phyloP scores from a whole-genome alignment of 768 basidiomycete species.

The Tulasnella sp. region DNA sequence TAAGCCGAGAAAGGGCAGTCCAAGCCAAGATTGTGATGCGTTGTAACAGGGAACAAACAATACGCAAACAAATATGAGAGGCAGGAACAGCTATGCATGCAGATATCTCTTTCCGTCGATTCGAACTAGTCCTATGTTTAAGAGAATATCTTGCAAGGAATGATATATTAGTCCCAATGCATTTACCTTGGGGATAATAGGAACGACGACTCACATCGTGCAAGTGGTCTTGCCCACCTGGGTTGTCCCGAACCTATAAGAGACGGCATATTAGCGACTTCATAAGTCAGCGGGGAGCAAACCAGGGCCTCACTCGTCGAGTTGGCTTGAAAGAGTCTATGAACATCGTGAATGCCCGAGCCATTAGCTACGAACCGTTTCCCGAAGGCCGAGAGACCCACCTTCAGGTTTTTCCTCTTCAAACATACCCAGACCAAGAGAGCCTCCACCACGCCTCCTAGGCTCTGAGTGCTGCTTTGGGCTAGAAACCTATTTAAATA shows the following conservation, averaged over 20 bases:
- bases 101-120: no score
- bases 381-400: not conserved
- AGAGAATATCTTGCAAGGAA: not conserved
- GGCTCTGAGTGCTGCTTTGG: not conserved
- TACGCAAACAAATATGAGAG: not conserved
- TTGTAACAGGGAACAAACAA: not conserved
- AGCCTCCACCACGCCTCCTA: not conserved
- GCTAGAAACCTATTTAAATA: not conserved
- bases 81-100: not conserved
- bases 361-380: not conserved
- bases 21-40: slow-evolving; percentile 11
- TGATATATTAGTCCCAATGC: not conserved
- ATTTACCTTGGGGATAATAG: not conserved
- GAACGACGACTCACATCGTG: slow-evolving; percentile 16
- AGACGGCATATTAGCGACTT: not conserved
- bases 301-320: slow-evolving; percentile 45
- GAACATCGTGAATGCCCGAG: not conserved
- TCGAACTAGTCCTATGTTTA: not conserved
- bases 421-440: slow-evolving; percentile 17
- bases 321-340: slow-evolving; percentile 46
- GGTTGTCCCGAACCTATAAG: slow-evolving; percentile 43
- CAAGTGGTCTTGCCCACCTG: slow-evolving; percentile 45
- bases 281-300: not conserved
- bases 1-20: not conserved
- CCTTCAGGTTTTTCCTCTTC: not conserved